Base-by-base conservation (phyloP, 2,329 filamentous ascomycete species). In the Aspergillus tubingensis region DNA sequence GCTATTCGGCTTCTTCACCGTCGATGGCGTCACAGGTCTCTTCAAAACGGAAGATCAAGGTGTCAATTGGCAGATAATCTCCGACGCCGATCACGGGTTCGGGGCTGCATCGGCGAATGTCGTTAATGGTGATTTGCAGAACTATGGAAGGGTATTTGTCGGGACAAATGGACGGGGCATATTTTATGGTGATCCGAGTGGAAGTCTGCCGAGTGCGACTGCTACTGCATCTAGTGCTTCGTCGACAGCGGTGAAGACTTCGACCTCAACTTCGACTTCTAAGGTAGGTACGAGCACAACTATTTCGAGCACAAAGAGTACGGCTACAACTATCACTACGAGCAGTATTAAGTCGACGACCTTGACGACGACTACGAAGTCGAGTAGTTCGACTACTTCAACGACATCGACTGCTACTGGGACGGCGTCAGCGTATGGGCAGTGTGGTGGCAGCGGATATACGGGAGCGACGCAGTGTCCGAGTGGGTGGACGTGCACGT, bases 81-180 rank as follows among this genome's bases (percentile, higher is more conserved):
- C 66, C 15, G 71, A 73, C 56, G 60, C 65, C 1, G 17, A 43
- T 1, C 63, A 73, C 43, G 72, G 72, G 1, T 68, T 74, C 61
- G 66, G 73, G 10, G 47, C 67, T 11, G 65, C 59, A 5, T 62
- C 63, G 25, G 61, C 67, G 7, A 74, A 74, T 51, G 62, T 69
- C 10, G 66, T 73, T 4, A 67, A 65, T 55, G 72, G 67, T 1
- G 69, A 69, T 57, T 56, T 69, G 62, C 58, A 54, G n/a, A 70
- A 59, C 4, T 68, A 70, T 54, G 73, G 73, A 0, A 63, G 65
- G 11, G 72, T 75, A 0, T 74, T 70, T 52, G 70, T 75, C 2
- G 73, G 73, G 0, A 75, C 73, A 0, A 75, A 75, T 61, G 72
- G 73, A 23, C 62, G 73, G 21, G 73, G 73, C 3, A 70, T 75